Conservation (phyloP, 352 stramenopile species). For the Globisporangium perplexum region DNA sequence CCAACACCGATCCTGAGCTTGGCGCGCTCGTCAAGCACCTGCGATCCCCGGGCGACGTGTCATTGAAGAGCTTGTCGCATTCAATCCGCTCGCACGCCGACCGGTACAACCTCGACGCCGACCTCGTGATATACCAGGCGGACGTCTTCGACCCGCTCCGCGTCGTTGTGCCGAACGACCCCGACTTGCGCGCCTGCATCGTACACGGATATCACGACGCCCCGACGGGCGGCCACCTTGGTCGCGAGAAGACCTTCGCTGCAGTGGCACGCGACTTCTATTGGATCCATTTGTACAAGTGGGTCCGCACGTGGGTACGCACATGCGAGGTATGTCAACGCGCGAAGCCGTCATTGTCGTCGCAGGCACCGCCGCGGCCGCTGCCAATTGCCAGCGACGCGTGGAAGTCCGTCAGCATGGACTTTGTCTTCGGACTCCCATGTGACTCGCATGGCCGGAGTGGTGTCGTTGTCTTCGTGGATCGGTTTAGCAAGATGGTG, state of each 20-base stretch:
- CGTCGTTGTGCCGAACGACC: background rate
- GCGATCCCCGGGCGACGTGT: too few relatives aligned
- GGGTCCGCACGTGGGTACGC: background rate
- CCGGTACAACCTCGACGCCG: too few relatives aligned
- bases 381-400: background rate
- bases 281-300: background rate
- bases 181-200: background rate
- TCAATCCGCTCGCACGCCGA: too few relatives aligned
- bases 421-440: conserved; percentile 5
- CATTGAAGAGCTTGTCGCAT: too few relatives aligned
- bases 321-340: background rate
- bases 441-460: conserved; percentile 7
- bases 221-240: background rate
- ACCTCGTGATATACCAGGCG: too few relatives aligned
- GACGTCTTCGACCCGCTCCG: background rate
- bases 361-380: too few relatives aligned
- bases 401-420: background rate
- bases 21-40: too few relatives aligned
- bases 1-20: conserved; percentile 18
- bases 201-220: background rate
- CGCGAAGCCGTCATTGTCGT: background rate
- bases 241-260: background rate
- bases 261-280: background rate
- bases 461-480: conserved; percentile 20
- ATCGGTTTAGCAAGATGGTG: conserved; percentile 25